A percentile compares a stretch with the other conserved stretches of the same genome.
phyloP scores from a whole-genome alignment of 805 yeast species.

The Pichia pseudocactophila region DNA sequence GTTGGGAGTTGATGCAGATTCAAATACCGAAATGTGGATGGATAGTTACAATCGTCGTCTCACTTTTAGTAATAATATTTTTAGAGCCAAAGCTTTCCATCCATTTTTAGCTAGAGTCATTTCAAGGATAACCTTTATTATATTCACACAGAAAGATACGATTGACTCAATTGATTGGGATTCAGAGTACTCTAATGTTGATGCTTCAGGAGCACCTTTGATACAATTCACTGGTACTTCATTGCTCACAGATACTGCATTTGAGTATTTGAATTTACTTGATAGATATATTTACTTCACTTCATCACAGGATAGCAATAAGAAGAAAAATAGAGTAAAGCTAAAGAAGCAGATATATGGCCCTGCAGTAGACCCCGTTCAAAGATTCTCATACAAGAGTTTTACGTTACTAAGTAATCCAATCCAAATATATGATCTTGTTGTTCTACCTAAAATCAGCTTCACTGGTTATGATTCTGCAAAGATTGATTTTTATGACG shows the following conservation, averaged over 20 bases:
- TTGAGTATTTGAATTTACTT: constrained; percentile 23
- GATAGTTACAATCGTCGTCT: constrained; percentile 24
- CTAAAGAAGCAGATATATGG: constrained; percentile 18
- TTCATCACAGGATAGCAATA: constrained; percentile 16
- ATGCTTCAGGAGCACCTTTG: constrained; percentile 26
- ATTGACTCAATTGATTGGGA: constrained; percentile 24
- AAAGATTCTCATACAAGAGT: constrained; percentile 19
- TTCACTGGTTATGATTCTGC: constrained; percentile 22
- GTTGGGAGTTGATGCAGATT: constrained; percentile 22
- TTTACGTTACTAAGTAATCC: constrained; percentile 23
- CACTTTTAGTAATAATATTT: constrained; percentile 21
- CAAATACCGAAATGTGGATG: constrained; percentile 24
- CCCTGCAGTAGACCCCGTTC: constrained; percentile 17
- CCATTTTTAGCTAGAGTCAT: constrained; percentile 27
- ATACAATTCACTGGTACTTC: constrained; percentile 27
- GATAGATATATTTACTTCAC: constrained; percentile 17
- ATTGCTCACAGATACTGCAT: constrained; percentile 25
- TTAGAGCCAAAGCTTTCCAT: constrained; percentile 27
- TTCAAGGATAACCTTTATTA: constrained; percentile 26
- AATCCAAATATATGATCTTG: constrained; percentile 25
- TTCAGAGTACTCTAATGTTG: constrained; percentile 19
- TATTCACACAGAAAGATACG: constrained; percentile 20
- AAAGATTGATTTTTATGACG: constrained; percentile 19
- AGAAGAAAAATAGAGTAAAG: constrained; percentile 5
- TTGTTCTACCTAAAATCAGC: constrained; percentile 24